These are phyloP conservation scores for Knufia fluminis DNA, from an alignment of 2,329 filamentous ascomycete species.

Conservation along the genomic window DNA sequence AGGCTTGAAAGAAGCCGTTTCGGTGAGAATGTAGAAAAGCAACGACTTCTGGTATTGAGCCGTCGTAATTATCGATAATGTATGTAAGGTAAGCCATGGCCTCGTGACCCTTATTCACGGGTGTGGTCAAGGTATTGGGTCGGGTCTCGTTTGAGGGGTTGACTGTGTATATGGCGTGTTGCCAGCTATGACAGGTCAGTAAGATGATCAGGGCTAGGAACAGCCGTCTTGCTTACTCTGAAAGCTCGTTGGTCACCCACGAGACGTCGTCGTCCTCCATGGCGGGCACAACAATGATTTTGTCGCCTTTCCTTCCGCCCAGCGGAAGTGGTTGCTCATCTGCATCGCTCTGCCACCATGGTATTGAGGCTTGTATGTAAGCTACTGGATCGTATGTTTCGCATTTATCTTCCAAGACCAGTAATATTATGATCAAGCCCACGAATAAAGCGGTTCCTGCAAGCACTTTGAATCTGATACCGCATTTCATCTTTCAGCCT, in stretches of 20 bases:
- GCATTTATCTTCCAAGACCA: slow-evolving; percentile 8
- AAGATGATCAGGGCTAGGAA: background rate
- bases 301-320: slow-evolving; percentile 23
- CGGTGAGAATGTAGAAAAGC: slow-evolving; percentile 37
- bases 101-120: slow-evolving; percentile 38
- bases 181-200: slow-evolving; percentile 30
- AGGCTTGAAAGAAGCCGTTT: slow-evolving; percentile 31
- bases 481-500: slow-evolving; percentile 9
- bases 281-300: slow-evolving; percentile 38
- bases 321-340: background rate
- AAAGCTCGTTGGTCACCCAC: slow-evolving; percentile 38
- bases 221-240: slow-evolving; percentile 29
- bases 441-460: background rate
- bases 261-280: slow-evolving; percentile 35
- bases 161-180: slow-evolving; percentile 34
- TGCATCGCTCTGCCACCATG: slow-evolving; percentile 5
- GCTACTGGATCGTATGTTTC: slow-evolving; percentile 7
- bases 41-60: slow-evolving; percentile 31
- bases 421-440: background rate
- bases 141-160: slow-evolving; percentile 4
- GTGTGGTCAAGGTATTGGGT: slow-evolving; percentile 29
- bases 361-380: slow-evolving; percentile 6
- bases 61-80: slow-evolving; percentile 38
- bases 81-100: slow-evolving; percentile 41
- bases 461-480: slow-evolving; percentile 2